Conservation (phyloP, 2,329 filamentous ascomycete genomes). For the Xylariomycetidae sp. region DNA sequence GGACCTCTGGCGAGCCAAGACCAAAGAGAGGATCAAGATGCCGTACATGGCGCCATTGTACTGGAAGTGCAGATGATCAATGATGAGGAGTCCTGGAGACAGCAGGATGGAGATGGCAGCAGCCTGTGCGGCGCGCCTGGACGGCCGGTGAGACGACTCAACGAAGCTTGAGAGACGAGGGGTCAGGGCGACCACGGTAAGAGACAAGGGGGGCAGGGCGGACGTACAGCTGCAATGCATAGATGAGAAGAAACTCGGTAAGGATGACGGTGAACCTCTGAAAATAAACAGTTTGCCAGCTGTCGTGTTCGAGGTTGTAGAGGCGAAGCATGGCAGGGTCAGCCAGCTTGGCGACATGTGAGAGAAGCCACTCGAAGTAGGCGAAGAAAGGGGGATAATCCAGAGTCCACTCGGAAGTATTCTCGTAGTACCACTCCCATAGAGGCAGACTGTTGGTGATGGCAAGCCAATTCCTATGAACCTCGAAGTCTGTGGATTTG, state of each 20-base stretch:
- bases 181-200: slow-evolving; percentile 8
- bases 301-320: slow-evolving; percentile 77
- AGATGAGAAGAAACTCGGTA: slow-evolving; percentile 79
- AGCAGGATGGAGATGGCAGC: slow-evolving; percentile 85
- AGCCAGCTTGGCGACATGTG: slow-evolving; percentile 69
- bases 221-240: slow-evolving; percentile 69
- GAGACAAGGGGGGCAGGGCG: slow-evolving; percentile 1
- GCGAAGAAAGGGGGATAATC: slow-evolving; percentile 99
- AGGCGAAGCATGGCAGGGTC: slow-evolving; percentile 81
- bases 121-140: slow-evolving; percentile 76
- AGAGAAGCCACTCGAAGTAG: slow-evolving; percentile 90
- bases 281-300: slow-evolving; percentile 92
- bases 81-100: slow-evolving; percentile 89
- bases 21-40: slow-evolving; percentile 78
- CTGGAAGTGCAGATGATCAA: slow-evolving; percentile 96
- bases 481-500: slow-evolving; percentile 98
- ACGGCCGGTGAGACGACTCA: slow-evolving; percentile 59
- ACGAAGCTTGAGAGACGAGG: slow-evolving; percentile 55
- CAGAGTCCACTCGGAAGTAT: slow-evolving; percentile 98
- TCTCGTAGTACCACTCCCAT: slow-evolving; percentile 92
- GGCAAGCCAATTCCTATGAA: slow-evolving; percentile 97
- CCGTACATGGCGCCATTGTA: slow-evolving; percentile 98
- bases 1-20: slow-evolving; percentile 70
- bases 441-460: slow-evolving; percentile 86
- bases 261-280: slow-evolving; percentile 84